phyloP scores from a whole-genome alignment of 768 basidiomycete genomes.

The Mycena capillaripes region DNA sequence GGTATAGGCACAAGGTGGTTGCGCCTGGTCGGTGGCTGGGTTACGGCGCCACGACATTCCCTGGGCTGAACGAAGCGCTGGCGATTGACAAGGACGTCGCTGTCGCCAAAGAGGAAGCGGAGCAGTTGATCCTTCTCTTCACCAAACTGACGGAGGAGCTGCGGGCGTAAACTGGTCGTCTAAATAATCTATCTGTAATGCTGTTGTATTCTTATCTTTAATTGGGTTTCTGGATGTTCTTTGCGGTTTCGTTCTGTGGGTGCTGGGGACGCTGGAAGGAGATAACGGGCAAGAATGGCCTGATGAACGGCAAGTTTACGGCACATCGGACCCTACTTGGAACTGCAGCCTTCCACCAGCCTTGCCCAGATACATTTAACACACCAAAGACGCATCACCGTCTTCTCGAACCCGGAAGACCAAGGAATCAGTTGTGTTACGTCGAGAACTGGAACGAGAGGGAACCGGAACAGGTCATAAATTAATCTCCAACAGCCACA shows the following conservation, averaged over 20 bases:
- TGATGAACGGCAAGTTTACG: too few species aligned
- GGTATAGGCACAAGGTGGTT: conserved; percentile 89
- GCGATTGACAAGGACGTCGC: conserved; percentile 76
- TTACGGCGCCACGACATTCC: conserved; percentile 89
- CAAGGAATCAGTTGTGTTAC: too few species aligned
- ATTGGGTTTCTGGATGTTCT: not conserved
- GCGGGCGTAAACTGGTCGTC: not conserved
- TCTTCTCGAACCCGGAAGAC: too few species aligned
- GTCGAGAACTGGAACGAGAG: too few species aligned
- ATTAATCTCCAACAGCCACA: too few species aligned
- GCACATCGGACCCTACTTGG: too few species aligned
- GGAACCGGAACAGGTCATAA: too few species aligned
- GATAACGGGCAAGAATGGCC: too few species aligned
- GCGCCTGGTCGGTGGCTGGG: conserved; percentile 92
- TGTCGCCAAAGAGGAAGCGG: conserved; percentile 70
- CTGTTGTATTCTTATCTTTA: not conserved
- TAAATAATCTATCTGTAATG: not conserved
- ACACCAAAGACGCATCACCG: too few species aligned
- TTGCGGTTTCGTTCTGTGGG: not conserved
- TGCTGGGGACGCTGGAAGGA: conserved; percentile 23
- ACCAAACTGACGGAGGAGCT: conserved; percentile 59
- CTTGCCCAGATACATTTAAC: too few species aligned
- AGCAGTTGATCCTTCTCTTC: conserved; percentile 66
- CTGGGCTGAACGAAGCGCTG: conserved; percentile 84
- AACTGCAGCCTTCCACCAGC: too few species aligned